phyloP scores from a whole-genome alignment of 192 early-diverging fungal species.

The Backusella westeae region DNA sequence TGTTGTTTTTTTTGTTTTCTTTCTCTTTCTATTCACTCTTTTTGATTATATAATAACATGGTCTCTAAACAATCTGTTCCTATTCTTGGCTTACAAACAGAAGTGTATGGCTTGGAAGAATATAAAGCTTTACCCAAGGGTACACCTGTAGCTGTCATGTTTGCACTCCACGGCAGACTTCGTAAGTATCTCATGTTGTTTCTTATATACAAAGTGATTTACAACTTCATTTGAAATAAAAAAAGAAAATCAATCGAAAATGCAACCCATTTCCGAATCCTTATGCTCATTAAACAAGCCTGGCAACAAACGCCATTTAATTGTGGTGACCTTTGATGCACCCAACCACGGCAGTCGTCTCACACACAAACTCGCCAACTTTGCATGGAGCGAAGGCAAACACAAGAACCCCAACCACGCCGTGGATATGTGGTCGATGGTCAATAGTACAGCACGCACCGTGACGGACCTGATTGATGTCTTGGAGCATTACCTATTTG shows the following conservation, averaged over 20 bases:
- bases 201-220: background rate
- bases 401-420: constrained; percentile 40
- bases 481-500: constrained; percentile 42
- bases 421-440: constrained; percentile 47
- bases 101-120: constrained; percentile 31
- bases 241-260: constrained; percentile 15
- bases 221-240: background rate
- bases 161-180: constrained; percentile 35
- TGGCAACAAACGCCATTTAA: constrained; percentile 5
- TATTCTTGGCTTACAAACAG: constrained; percentile 17
- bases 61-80: background rate
- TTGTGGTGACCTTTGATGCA: constrained; percentile 53
- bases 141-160: constrained; percentile 25
- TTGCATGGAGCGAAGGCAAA: constrained; percentile 35
- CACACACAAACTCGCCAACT: constrained; percentile 29
- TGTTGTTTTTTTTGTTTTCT: background rate
- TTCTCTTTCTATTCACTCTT: background rate
- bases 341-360: constrained; percentile 53
- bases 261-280: constrained; percentile 17
- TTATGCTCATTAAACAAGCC: constrained; percentile 18
- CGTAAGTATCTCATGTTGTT: constrained; percentile 14
- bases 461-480: constrained; percentile 49
- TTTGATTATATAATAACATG: background rate
- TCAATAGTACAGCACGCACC: constrained; percentile 39
- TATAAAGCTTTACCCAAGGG: constrained; percentile 6